Conservation (phyloP, 169 alveolate genomes). For the Besnoitia besnoiti region DNA sequence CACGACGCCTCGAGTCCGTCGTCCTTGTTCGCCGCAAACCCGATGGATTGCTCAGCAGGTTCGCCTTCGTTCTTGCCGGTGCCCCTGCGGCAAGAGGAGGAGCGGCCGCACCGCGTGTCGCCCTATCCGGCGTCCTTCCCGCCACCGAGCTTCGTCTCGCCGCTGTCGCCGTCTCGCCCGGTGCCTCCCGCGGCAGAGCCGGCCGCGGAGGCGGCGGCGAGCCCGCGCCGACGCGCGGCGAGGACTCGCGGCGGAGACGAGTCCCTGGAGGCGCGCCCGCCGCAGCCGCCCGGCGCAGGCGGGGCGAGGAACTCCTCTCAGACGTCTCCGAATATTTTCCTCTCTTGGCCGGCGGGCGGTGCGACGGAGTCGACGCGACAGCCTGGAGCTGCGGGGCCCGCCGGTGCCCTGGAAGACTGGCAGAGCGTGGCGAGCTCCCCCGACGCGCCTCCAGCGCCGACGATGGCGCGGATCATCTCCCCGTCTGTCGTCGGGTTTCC, state of each 20-base stretch:
- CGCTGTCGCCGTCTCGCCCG: not conserved
- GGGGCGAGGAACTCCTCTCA: not conserved
- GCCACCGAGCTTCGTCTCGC: not conserved
- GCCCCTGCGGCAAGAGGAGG: not conserved
- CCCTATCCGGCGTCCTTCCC: constrained; percentile 24
- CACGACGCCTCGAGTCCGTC: not conserved
- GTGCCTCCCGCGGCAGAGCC: not conserved
- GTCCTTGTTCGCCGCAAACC: not conserved
- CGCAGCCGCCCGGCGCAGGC: not conserved
- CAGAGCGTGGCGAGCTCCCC: not conserved
- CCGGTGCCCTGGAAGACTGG: not conserved
- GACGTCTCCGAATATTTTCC: no score
- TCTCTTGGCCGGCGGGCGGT: no score
- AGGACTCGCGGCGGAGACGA: not conserved
- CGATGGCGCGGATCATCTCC: not conserved
- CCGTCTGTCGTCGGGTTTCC: not conserved
- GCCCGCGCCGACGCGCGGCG: not conserved
- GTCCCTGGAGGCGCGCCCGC: not conserved
- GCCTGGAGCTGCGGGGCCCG: not conserved
- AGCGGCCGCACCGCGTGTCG: constrained; percentile 4
- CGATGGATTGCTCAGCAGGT: not conserved
- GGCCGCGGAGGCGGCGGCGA: not conserved
- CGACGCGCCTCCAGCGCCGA: no score
- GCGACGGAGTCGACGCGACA: no score
- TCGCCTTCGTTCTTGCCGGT: not conserved